Conservation (phyloP, 2,329 filamentous ascomycete species). For the Drechslerella stenobrocha region DNA sequence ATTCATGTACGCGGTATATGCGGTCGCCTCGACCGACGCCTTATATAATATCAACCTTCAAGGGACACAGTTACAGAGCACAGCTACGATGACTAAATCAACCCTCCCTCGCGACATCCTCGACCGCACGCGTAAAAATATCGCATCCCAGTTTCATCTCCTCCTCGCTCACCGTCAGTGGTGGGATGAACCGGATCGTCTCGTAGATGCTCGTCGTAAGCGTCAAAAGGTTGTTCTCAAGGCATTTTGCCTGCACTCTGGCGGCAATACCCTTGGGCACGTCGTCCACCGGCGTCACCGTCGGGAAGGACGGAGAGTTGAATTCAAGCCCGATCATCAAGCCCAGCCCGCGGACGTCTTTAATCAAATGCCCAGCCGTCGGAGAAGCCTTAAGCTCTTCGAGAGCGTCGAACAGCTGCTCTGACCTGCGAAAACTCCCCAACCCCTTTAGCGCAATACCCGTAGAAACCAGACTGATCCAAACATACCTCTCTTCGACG, state of each 20-base stretch:
- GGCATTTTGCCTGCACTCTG: constrained; percentile 56
- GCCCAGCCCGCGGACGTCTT: constrained; percentile 56
- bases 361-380: constrained; percentile 54
- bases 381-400: constrained; percentile 50
- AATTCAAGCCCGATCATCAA: constrained; percentile 57
- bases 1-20: too few species aligned
- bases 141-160: constrained; percentile 56
- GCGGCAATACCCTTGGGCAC: constrained; percentile 54
- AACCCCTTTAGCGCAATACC: too few species aligned
- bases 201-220: constrained; percentile 57
- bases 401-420: constrained; percentile 51
- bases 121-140: constrained; percentile 55
- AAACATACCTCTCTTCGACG: constrained; percentile 53
- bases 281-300: constrained; percentile 21
- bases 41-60: background rate
- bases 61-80: background rate
- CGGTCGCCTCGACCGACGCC: too few species aligned
- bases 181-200: constrained; percentile 56
- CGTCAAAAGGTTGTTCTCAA: constrained; percentile 56
- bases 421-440: constrained; percentile 16
- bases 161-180: constrained; percentile 56
- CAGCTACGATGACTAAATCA: constrained; percentile 22
- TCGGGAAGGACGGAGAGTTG: constrained; percentile 50
- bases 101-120: constrained; percentile 55
- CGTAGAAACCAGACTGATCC: too few species aligned